A percentile compares a stretch with the other conserved stretches of the same genome.
Evolutionary conservation across 1,284 basidiomycete species (phyloP).

Genomic region (Sporisorium scitamineum): DNA sequence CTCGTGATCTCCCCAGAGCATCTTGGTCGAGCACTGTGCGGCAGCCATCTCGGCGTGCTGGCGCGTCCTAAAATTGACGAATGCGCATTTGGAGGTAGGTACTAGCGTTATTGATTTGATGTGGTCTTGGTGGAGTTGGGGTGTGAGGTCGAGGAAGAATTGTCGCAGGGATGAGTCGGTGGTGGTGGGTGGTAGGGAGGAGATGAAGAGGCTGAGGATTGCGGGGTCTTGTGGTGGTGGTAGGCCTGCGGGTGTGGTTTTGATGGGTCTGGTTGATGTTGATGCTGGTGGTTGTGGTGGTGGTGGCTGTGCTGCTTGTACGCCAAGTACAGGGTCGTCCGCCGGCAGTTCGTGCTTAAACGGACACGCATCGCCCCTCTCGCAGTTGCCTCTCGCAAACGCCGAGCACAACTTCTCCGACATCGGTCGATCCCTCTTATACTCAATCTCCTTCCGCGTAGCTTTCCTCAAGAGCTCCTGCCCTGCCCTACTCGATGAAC

Average conservation of each 20-base stretch:
- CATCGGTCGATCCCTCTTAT: conserved; percentile 86
- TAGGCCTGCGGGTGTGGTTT: conserved; percentile 81
- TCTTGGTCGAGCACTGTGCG: conserved; percentile 84
- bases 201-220: conserved; percentile 89
- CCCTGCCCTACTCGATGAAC: conserved; percentile 71
- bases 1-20: conserved; percentile 83
- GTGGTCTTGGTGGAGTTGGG: conserved; percentile 72
- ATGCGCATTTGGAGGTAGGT: conserved; percentile 78
- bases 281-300: conserved; percentile 70
- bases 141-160: conserved; percentile 72
- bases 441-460: conserved; percentile 92
- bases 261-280: conserved; percentile 86
- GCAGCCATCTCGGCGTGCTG: conserved; percentile 85
- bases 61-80: conserved; percentile 90
- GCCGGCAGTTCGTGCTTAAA: conserved; percentile 90
- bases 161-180: conserved; percentile 84
- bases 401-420: conserved; percentile 88
- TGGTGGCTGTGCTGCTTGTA: conserved; percentile 72
- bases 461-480: conserved; percentile 96
- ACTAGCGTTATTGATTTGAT: conserved; percentile 73
- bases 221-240: conserved; percentile 87
- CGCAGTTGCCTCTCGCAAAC: conserved; percentile 94
- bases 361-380: conserved; percentile 89
- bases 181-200: conserved; percentile 80
- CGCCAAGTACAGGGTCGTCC: background rate